phyloP scores from a whole-genome alignment of 2,329 filamentous ascomycete genomes.

The Apiospora malaysiana region DNA sequence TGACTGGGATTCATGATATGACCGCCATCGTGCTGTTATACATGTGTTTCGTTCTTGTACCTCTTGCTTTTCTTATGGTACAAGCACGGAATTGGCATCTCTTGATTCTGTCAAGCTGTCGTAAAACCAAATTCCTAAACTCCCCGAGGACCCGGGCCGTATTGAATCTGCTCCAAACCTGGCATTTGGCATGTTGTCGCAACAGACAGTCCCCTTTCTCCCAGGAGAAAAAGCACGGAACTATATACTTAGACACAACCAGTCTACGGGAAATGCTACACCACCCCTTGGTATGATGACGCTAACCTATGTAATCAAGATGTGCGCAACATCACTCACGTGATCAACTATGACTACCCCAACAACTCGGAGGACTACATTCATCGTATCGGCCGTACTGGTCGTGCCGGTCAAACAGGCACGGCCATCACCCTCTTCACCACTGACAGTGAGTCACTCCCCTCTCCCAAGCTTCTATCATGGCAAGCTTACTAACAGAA shows the following conservation, averaged over 20 bases:
- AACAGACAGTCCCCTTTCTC: slow-evolving; percentile 65
- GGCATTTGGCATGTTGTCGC: slow-evolving; percentile 57
- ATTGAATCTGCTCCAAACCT: slow-evolving; percentile 53
- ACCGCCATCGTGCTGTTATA: slow-evolving; percentile 71
- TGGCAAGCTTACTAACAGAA: slow-evolving; percentile 42
- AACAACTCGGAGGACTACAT: slow-evolving; percentile 99
- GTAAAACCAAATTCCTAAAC: slow-evolving; percentile 56
- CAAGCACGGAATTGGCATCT: slow-evolving; percentile 80
- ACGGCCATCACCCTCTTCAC: slow-evolving; percentile 99
- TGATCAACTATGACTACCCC: slow-evolving; percentile 99
- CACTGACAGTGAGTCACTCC: slow-evolving; percentile 85
- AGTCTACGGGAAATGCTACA: slow-evolving; percentile 69
- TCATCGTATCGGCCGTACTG: slow-evolving; percentile 94
- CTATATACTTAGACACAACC: slow-evolving; percentile 56
- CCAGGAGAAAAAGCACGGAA: slow-evolving; percentile 57
- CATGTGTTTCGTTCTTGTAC: slow-evolving; percentile 79
- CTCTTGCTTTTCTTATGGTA: slow-evolving; percentile 64
- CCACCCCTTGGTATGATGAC: slow-evolving; percentile 61
- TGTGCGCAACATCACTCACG: slow-evolving; percentile 99
- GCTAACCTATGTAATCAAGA: slow-evolving; percentile 87
- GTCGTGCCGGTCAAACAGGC: slow-evolving; percentile 90
- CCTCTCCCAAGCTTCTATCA: neutral
- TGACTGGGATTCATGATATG: slow-evolving; percentile 85
- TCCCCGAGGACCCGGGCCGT: slow-evolving; percentile 62
- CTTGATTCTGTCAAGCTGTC: slow-evolving; percentile 78